phyloP scores from a whole-genome alignment of 2,329 filamentous ascomycete species.

The Cercospora janseana region DNA sequence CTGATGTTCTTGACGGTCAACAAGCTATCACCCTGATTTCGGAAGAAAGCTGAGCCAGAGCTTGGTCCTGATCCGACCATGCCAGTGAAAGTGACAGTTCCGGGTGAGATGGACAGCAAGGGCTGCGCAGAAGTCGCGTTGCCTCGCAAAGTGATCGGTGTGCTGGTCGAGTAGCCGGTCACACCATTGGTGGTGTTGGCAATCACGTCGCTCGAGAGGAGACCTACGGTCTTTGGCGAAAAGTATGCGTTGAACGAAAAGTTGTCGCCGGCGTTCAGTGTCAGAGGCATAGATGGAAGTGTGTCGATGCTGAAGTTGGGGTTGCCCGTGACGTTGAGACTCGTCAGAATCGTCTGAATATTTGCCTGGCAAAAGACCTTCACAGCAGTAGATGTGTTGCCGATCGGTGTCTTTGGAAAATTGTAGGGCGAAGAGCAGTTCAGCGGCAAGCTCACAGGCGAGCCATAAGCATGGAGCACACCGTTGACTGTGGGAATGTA shows the following conservation, averaged over 20 bases:
- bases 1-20: constrained; percentile 6
- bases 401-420: constrained; percentile 10
- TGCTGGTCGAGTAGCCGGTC: constrained; percentile 9
- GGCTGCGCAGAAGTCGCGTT: constrained; percentile 8
- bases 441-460: constrained; percentile 11
- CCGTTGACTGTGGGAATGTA: constrained; percentile 11
- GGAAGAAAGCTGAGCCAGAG: constrained; percentile 9
- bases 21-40: constrained; percentile 7
- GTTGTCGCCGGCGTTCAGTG: not conserved
- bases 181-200: constrained; percentile 11
- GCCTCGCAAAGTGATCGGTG: constrained; percentile 11
- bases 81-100: constrained; percentile 5
- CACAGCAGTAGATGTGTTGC: constrained; percentile 9
- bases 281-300: constrained; percentile 7
- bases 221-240: constrained; percentile 6
- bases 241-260: constrained; percentile 15
- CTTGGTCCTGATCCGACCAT: constrained; percentile 8
- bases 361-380: constrained; percentile 9
- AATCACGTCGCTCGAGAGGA: constrained; percentile 11
- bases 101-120: constrained; percentile 5
- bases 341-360: constrained; percentile 7
- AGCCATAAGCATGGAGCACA: constrained; percentile 12
- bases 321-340: constrained; percentile 8
- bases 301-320: constrained; percentile 10
- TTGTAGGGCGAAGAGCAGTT: constrained; percentile 12